A percentile compares a stretch with the other conserved stretches of the same genome.
These are phyloP conservation scores for Hyparrhenia diplandra DNA, from an alignment of 176 grass and related monocot species.

Conservation along the genomic window DNA sequence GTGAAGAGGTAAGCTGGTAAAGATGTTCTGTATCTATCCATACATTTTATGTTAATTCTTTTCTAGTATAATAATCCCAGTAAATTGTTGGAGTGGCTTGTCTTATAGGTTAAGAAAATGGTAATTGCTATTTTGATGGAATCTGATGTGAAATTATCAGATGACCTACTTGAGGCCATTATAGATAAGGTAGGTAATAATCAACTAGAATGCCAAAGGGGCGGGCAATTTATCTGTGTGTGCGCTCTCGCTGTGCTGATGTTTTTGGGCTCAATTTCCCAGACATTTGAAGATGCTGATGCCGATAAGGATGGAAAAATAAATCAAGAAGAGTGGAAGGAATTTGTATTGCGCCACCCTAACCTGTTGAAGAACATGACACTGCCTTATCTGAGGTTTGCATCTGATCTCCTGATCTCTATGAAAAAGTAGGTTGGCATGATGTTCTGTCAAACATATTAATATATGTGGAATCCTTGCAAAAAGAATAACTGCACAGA, in stretches of 20 bases:
- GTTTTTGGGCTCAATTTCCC: background rate
- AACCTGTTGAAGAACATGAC: conserved; percentile 91
- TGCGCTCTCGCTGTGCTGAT: no score
- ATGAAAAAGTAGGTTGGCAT: background rate
- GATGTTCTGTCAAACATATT: background rate
- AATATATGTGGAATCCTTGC: background rate
- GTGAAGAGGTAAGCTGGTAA: conserved; percentile 58
- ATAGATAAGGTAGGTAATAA: conserved; percentile 59
- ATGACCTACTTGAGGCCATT: conserved; percentile 69
- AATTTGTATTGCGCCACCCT: conserved; percentile 59
- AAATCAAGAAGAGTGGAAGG: conserved; percentile 74
- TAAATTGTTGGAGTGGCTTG: conserved; percentile 10
- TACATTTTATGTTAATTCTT: conserved; percentile 9
- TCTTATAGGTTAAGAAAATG: conserved; percentile 82
- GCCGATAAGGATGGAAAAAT: conserved; percentile 73
- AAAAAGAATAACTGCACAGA: background rate
- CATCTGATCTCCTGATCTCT: background rate
- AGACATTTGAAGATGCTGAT: conserved; percentile 93
- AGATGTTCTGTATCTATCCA: background rate
- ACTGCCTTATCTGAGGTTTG: conserved; percentile 67
- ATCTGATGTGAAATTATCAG: conserved; percentile 55
- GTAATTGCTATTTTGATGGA: conserved; percentile 77
- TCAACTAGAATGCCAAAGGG: no score
- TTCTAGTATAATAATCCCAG: background rate
- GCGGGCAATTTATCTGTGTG: no score